Conservation (phyloP, 2,329 filamentous ascomycete genomes). For the Simplicillium aogashimaense region DNA sequence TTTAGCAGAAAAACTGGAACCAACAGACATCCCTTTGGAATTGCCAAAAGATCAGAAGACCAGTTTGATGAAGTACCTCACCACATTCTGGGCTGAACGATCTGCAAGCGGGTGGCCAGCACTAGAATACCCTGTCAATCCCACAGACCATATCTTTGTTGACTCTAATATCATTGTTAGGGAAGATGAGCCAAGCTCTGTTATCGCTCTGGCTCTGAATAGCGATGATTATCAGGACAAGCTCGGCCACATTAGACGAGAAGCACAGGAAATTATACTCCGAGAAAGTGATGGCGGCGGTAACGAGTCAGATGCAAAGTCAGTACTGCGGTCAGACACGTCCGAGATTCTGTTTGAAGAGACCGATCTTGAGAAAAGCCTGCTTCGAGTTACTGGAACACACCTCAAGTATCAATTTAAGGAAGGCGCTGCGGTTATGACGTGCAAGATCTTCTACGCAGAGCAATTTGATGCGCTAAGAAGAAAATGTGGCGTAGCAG, state of each 20-base stretch:
- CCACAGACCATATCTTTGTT: constrained; percentile 89
- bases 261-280: constrained; percentile 32
- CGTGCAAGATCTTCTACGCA: constrained; percentile 97
- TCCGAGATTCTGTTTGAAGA: constrained; percentile 42
- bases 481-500: constrained; percentile 83
- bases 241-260: constrained; percentile 54
- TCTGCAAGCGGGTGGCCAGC: constrained; percentile 91
- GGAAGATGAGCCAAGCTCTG: constrained; percentile 92
- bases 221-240: constrained; percentile 82
- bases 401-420: constrained; percentile 95
- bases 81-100: constrained; percentile 96
- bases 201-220: constrained; percentile 86
- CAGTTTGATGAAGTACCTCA: constrained; percentile 88
- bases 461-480: constrained; percentile 95
- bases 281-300: constrained; percentile 21
- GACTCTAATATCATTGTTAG: constrained; percentile 96
- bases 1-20: constrained; percentile 43
- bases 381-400: constrained; percentile 76
- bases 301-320: constrained; percentile 18
- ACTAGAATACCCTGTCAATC: constrained; percentile 82
- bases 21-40: constrained; percentile 54
- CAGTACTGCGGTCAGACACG: constrained; percentile 19
- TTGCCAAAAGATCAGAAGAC: constrained; percentile 88
- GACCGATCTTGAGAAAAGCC: constrained; percentile 71
- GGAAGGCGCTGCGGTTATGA: constrained; percentile 87